phyloP scores from a whole-genome alignment of 371 early-diverging fungal genomes.

The Rhizopus arrhizus region DNA sequence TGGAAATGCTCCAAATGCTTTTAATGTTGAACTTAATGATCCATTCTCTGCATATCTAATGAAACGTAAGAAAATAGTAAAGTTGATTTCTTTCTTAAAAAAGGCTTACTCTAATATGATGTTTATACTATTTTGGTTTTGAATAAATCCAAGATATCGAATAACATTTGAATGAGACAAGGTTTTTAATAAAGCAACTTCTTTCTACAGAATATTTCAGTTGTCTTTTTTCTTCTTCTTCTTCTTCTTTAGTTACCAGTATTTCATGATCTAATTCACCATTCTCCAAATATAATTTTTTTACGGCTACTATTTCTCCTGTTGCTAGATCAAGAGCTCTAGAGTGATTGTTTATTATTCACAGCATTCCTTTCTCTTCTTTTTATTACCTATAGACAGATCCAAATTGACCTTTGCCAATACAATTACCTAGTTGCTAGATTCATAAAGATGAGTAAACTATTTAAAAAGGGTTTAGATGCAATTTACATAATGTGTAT shows the following conservation, averaged over 20 bases:
- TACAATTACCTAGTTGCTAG: slow-evolving; percentile 81
- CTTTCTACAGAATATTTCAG: slow-evolving; percentile 36
- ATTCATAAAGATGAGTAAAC: not conserved
- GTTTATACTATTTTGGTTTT: slow-evolving; percentile 70
- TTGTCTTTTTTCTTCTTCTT: not conserved
- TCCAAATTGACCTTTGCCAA: slow-evolving; percentile 89
- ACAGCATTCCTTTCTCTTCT: slow-evolving; percentile 47
- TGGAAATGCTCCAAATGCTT: slow-evolving; percentile 88
- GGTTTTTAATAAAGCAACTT: slow-evolving; percentile 71
- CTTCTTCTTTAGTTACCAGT: slow-evolving; percentile 25
- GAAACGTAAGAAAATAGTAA: not conserved
- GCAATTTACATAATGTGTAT: slow-evolving; percentile 34
- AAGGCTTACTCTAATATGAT: slow-evolving; percentile 84
- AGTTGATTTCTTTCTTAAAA: not conserved
- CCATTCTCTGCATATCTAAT: slow-evolving; percentile 87
- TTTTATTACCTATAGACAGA: slow-evolving; percentile 65
- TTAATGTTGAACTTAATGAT: slow-evolving; percentile 79
- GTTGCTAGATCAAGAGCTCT: slow-evolving; percentile 80
- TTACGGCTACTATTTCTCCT: slow-evolving; percentile 86
- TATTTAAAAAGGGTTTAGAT: no score
- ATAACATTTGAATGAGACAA: slow-evolving; percentile 83
- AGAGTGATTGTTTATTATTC: slow-evolving; percentile 22
- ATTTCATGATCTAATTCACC: slow-evolving; percentile 56
- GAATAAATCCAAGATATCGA: slow-evolving; percentile 79
- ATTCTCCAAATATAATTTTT: slow-evolving; percentile 71